A percentile compares a stretch with the other conserved stretches of the same genome.
Conservation (phyloP, 495 filamentous ascomycete genomes). For the Lasiosphaeria ovina region DNA sequence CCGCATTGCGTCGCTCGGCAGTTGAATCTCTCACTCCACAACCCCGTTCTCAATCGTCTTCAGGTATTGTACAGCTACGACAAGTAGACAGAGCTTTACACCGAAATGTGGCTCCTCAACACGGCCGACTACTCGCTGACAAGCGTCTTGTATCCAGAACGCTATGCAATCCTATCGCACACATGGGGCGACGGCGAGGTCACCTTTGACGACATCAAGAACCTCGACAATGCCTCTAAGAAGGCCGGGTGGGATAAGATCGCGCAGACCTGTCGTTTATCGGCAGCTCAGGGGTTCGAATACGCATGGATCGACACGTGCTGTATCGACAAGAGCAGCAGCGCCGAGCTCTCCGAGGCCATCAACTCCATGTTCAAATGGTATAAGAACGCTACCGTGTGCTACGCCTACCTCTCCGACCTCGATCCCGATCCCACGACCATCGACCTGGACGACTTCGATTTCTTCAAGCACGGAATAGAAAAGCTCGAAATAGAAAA, state of each 20-base stretch:
- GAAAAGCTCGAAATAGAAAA: not conserved
- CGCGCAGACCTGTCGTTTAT: conserved; percentile 5
- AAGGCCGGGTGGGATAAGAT: conserved; percentile 29
- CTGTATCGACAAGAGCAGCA: conserved; percentile 23
- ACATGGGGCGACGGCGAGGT: conserved; percentile 24
- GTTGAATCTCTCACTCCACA: not conserved
- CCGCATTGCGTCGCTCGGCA: no score
- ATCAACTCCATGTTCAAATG: conserved; percentile 23
- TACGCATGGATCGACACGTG: conserved; percentile 19
- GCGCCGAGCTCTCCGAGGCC: conserved; percentile 19
- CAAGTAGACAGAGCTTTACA: no score
- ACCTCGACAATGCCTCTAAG: not conserved
- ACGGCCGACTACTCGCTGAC: not conserved
- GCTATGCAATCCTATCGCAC: conserved; percentile 22
- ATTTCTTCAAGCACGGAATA: not conserved
- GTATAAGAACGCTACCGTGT: conserved; percentile 8
- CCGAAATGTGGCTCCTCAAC: conserved; percentile 10
- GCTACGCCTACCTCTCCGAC: conserved; percentile 20
- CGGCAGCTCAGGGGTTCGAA: not conserved
- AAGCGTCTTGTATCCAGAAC: not conserved
- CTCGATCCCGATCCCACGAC: not conserved
- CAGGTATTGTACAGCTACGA: not conserved
- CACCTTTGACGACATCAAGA: conserved; percentile 6
- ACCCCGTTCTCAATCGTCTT: conserved; percentile 1
- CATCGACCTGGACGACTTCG: no score